phyloP scores from a whole-genome alignment of 2,329 filamentous ascomycete genomes.

The Aspergillus fructus region DNA sequence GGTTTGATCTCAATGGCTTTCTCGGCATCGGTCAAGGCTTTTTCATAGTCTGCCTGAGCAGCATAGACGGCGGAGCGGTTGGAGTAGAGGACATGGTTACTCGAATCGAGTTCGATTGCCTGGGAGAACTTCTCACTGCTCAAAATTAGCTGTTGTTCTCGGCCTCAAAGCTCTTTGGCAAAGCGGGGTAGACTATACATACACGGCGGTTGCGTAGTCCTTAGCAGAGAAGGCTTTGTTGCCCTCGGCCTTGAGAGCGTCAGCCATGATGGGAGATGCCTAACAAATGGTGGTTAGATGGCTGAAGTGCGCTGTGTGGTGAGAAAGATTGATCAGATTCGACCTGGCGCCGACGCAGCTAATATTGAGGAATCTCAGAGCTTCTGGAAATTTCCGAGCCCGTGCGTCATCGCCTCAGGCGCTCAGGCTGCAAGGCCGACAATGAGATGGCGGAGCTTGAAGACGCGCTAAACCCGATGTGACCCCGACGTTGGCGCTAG shows the following conservation, averaged over 20 bases:
- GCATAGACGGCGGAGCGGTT: constrained; percentile 88
- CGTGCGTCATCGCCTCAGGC: neutral
- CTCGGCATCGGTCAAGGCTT: constrained; percentile 82
- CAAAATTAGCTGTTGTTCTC: constrained; percentile 5
- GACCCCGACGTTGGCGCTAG: constrained; percentile 21
- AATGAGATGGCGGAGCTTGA: constrained; percentile 12
- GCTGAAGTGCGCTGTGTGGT: constrained; percentile 3
- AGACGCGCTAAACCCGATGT: constrained; percentile 19
- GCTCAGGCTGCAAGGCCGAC: constrained; percentile 25
- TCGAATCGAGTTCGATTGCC: constrained; percentile 82
- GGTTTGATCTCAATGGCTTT: constrained; percentile 95
- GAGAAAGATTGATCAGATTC: constrained; percentile 5
- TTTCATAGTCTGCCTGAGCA: constrained; percentile 83
- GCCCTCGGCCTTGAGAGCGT: constrained; percentile 91
- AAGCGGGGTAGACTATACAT: constrained; percentile 57
- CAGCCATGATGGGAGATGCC: constrained; percentile 55
- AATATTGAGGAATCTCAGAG: constrained; percentile 30
- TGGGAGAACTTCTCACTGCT: constrained; percentile 87
- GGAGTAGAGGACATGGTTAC: constrained; percentile 96
- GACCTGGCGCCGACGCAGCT: constrained; percentile 14
- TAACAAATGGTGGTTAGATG: neutral
- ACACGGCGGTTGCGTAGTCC: constrained; percentile 96
- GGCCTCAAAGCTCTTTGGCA: neutral
- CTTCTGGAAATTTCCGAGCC: constrained; percentile 48
- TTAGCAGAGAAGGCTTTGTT: constrained; percentile 98